Evolutionary conservation across 768 basidiomycete species (phyloP), one percentile per base, ranked within the genome.

Genomic region (Mycena albidolilacea): DNA sequence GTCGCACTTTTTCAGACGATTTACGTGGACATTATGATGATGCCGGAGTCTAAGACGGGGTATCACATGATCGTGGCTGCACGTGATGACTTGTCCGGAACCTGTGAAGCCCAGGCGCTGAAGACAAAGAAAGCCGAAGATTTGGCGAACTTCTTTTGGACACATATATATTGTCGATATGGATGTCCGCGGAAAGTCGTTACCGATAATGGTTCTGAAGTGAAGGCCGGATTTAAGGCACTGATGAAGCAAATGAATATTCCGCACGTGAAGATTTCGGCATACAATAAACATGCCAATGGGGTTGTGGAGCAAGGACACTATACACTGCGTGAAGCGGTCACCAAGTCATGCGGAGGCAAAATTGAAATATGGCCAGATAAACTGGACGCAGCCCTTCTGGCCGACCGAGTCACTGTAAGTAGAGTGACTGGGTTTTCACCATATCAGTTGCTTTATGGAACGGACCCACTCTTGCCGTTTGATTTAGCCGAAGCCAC

Each of bases 121-220:
- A 23, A 62, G 7, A 55, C 55, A 0, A 69, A 59, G 8, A 73
- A 62, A 0, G 71, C 80, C 0, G 44, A 72, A 12, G 35, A 60
- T 1, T 37, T 84, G 0, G 77, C 76, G 7, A 75, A 76, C 7
- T 84, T 84, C 64, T 77, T 84, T 3, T 82, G 82, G 83, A 30
- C 30, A 3, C 30, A 30, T 30, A 30, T 30, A 30, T 30, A 30
- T 30, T 30, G 30, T 4, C 30, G 30, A 30, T 30, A 30, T 30
- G 30, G 30, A 30, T 30, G 30, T 30, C 30, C 30, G 4, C 30
- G 30, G 30, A 30, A 30, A 4, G 30, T 30, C 30, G 30, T 30
- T 4, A 30, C 30, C 4, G 30, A 30, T 30, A 83, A 83, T 67
- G 81, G 82, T 5, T 19, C 76, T 2, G 78, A 77, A 52, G 76